These are phyloP conservation scores for Metschnikowia hibisci DNA, from an alignment of 805 yeast species.

Conservation along the genomic window DNA sequence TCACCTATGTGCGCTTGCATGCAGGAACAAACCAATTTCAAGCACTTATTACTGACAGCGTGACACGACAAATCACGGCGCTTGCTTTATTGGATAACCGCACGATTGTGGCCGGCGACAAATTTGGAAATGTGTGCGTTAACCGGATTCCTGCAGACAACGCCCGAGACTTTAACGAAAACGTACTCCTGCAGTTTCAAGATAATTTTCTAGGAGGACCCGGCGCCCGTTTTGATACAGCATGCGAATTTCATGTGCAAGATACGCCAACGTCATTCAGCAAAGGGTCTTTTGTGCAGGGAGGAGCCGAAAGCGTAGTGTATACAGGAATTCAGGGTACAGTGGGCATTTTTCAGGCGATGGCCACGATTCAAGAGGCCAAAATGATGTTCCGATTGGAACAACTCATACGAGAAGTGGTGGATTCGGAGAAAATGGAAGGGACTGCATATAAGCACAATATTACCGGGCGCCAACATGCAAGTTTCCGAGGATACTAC, in stretches of 20 bases:
- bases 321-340: conserved; percentile 82
- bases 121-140: conserved; percentile 75
- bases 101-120: conserved; percentile 81
- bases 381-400: conserved; percentile 57
- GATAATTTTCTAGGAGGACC: conserved; percentile 46
- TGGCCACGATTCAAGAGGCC: conserved; percentile 58
- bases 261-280: conserved; percentile 68
- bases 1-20: conserved; percentile 54
- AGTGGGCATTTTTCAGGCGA: conserved; percentile 68
- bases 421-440: conserved; percentile 24
- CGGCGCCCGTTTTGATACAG: conserved; percentile 46
- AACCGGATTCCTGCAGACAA: conserved; percentile 55
- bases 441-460: conserved; percentile 26
- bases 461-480: conserved; percentile 63
- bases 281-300: conserved; percentile 50
- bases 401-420: conserved; percentile 33
- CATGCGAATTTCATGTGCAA: conserved; percentile 59
- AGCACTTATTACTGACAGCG: conserved; percentile 65
- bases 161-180: conserved; percentile 49
- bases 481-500: conserved; percentile 71
- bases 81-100: conserved; percentile 62
- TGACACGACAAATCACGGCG: conserved; percentile 63
- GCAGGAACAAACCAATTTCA: conserved; percentile 46
- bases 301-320: conserved; percentile 63
- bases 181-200: conserved; percentile 29